Evolutionary conservation across 2,329 filamentous ascomycete genomes (phyloP).

Genomic region (Colletotrichum camelliae): DNA sequence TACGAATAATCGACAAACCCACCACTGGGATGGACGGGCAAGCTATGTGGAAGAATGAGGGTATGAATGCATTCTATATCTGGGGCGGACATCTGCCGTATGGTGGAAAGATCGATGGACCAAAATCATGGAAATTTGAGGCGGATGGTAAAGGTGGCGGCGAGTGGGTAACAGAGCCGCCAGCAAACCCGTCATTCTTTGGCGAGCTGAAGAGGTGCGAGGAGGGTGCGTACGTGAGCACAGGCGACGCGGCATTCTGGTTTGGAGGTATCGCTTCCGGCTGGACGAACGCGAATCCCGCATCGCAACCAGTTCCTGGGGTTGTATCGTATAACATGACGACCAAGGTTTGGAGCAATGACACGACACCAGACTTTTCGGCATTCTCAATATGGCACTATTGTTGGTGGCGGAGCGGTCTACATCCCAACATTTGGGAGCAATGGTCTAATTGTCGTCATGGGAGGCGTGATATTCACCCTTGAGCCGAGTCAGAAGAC

Average conservation of each 20-base stretch:
- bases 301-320: neutral
- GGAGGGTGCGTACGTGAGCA: neutral
- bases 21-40: neutral
- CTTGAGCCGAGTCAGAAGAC: neutral
- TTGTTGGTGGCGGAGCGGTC: neutral
- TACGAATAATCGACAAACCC: neutral
- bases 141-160: constrained; percentile 14
- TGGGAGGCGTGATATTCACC: constrained; percentile 1
- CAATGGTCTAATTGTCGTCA: constrained; percentile 8
- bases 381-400: constrained; percentile 7
- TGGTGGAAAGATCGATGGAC: neutral
- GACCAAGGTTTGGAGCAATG: constrained; percentile 9
- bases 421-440: constrained; percentile 14
- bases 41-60: neutral
- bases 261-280: constrained; percentile 8
- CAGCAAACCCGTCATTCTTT: neutral
- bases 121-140: constrained; percentile 14
- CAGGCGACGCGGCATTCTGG: neutral
- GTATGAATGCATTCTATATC: neutral
- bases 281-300: neutral
- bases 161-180: constrained; percentile 1
- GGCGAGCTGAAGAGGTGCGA: neutral
- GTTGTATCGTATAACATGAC: constrained; percentile 14
- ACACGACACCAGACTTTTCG: neutral
- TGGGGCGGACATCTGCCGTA: constrained; percentile 12